A percentile compares a stretch with the other conserved stretches of the same genome.
These are phyloP conservation scores for Cornus kousa DNA, from an alignment of 148 eudicot species.

Conservation along the genomic window DNA sequence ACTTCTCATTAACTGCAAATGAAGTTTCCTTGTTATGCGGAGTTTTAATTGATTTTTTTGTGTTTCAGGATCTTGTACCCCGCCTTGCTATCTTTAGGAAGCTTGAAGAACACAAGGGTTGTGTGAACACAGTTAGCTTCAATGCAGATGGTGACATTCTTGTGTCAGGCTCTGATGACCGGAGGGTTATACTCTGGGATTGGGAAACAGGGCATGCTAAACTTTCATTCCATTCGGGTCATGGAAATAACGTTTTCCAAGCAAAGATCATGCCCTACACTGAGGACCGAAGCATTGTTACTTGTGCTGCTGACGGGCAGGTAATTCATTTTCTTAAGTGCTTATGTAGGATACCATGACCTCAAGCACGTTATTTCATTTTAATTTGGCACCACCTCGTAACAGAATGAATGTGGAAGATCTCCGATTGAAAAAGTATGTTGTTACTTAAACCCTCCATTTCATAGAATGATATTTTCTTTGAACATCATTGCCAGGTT, in stretches of 20 bases:
- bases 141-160: conserved; percentile 75
- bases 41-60: conserved; percentile 4
- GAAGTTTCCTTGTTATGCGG: background rate
- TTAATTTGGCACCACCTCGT: background rate
- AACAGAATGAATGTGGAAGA: background rate
- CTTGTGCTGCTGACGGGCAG: conserved; percentile 99
- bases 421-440: background rate
- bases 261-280: conserved; percentile 87
- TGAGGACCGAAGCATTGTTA: conserved; percentile 73
- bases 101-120: conserved; percentile 81
- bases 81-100: conserved; percentile 62
- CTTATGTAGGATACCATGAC: background rate
- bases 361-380: background rate
- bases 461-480: background rate
- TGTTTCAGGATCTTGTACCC: conserved; percentile 75
- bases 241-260: conserved; percentile 78
- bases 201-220: conserved; percentile 74
- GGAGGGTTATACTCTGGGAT: conserved; percentile 77
- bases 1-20: background rate
- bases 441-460: background rate
- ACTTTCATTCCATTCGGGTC: conserved; percentile 80
- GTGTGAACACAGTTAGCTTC: conserved; percentile 91
- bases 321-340: conserved; percentile 31
- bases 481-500: background rate
- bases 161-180: conserved; percentile 91